Conservation (phyloP, 495 filamentous ascomycete genomes). For the Glutinoglossum americanum region DNA sequence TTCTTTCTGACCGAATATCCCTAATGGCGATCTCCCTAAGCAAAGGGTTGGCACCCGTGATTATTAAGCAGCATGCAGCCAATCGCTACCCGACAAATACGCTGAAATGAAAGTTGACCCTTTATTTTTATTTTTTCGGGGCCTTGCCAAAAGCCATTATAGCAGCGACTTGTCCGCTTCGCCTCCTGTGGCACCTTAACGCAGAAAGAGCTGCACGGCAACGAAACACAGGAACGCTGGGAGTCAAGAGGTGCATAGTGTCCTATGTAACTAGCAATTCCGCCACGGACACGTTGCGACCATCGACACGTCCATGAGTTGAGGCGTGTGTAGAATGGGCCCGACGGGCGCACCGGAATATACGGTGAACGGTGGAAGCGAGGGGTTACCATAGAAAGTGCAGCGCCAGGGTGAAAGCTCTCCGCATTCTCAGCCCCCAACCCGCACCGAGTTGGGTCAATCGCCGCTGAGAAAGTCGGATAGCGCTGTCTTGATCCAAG, state of each 20-base stretch:
- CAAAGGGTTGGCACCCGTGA: background rate
- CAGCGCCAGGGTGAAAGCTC: background rate
- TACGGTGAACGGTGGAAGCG: background rate
- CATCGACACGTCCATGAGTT: background rate
- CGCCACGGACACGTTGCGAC: background rate
- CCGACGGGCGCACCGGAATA: background rate
- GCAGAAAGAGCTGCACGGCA: background rate
- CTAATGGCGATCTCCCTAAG: too few relatives aligned
- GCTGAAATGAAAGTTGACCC: background rate
- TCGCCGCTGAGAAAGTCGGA: too few relatives aligned
- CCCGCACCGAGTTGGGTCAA: background rate
- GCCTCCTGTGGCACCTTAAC: background rate
- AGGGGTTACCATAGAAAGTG: background rate
- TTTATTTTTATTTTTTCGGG: background rate
- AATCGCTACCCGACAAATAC: background rate
- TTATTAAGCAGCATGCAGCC: background rate
- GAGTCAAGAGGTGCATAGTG: background rate
- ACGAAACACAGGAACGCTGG: background rate
- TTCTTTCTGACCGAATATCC: too few relatives aligned
- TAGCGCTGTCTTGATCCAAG: background rate
- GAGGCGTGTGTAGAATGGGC: background rate
- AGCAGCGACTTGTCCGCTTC: background rate
- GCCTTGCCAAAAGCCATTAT: background rate
- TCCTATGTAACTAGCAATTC: background rate
- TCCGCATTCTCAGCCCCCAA: background rate